Evolutionary conservation across 129 eudicot genomes (phyloP).

Genomic region (Flaveria robusta): DNA sequence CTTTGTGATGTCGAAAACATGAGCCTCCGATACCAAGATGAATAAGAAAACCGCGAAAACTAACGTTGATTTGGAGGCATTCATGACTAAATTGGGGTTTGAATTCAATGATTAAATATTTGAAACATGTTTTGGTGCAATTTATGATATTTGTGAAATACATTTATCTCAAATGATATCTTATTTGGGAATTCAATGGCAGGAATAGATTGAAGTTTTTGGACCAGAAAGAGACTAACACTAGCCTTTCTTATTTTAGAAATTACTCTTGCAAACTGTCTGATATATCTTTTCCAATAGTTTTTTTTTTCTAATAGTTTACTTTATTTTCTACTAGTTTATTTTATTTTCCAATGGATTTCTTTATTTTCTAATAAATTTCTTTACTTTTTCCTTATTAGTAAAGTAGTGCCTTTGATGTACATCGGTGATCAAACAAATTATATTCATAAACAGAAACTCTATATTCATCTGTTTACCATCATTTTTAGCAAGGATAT

Average conservation of each 20-base stretch:
- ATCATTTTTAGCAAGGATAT: too few species aligned
- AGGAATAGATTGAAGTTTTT: conserved; percentile 30
- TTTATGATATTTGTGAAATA: neutral
- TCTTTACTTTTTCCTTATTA: too few species aligned
- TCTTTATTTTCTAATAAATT: too few species aligned
- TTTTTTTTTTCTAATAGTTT: neutral
- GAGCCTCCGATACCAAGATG: conserved; percentile 21
- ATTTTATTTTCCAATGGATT: too few species aligned
- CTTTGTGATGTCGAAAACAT: conserved; percentile 36
- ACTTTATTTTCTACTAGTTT: too few species aligned
- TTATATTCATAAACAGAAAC: too few species aligned
- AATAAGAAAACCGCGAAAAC: conserved; percentile 21
- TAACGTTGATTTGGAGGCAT: conserved; percentile 16
- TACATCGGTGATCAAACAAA: too few species aligned
- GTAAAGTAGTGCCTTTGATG: too few species aligned
- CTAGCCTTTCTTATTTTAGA: conserved; percentile 18
- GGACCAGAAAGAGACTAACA: conserved; percentile 34
- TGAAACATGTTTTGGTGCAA: conserved; percentile 16
- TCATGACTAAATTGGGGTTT: conserved; percentile 29
- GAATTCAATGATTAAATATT: neutral
- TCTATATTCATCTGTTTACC: too few species aligned
- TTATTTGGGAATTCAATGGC: conserved; percentile 29
- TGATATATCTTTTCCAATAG: neutral
- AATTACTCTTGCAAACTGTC: conserved; percentile 10
- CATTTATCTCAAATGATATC: neutral